phyloP scores from a whole-genome alignment of 2,329 filamentous ascomycete species.

The Calonectria pseudoreteaudii region DNA sequence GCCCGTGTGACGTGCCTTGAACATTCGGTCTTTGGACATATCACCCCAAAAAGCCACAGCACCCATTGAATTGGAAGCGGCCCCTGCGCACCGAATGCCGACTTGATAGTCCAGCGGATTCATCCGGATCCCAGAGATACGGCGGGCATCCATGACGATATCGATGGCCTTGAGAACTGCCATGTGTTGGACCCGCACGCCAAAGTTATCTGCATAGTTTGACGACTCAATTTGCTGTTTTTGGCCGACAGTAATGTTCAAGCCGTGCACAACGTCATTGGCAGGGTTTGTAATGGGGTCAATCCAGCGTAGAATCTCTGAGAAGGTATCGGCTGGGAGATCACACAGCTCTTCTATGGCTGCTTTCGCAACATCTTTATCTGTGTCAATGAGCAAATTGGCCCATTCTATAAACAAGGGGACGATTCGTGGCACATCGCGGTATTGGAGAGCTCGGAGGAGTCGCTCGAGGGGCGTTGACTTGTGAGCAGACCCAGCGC shows the following conservation, averaged over 20 bases:
- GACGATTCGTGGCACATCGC: slow-evolving; percentile 38
- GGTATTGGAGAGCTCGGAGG: slow-evolving; percentile 48
- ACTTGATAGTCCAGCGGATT: slow-evolving; percentile 56
- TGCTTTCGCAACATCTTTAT: slow-evolving; percentile 32
- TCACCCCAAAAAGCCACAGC: slow-evolving; percentile 49
- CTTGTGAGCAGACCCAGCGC: background rate
- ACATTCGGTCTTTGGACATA: slow-evolving; percentile 43
- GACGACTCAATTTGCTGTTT: slow-evolving; percentile 53
- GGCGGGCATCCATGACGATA: slow-evolving; percentile 50
- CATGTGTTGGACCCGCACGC: slow-evolving; percentile 57
- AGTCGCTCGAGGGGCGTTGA: slow-evolving; percentile 40
- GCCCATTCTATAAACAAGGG: slow-evolving; percentile 45
- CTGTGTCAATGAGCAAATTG: slow-evolving; percentile 31
- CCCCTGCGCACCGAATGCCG: slow-evolving; percentile 61
- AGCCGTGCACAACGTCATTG: slow-evolving; percentile 60
- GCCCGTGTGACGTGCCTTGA: slow-evolving; percentile 45
- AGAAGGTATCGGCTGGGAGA: slow-evolving; percentile 68
- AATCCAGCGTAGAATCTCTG: slow-evolving; percentile 71
- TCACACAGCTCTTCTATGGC: slow-evolving; percentile 47
- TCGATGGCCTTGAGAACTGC: slow-evolving; percentile 51
- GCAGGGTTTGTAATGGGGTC: slow-evolving; percentile 66
- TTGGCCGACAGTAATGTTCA: slow-evolving; percentile 54
- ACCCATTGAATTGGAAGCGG: slow-evolving; percentile 51
- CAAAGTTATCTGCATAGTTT: slow-evolving; percentile 55
- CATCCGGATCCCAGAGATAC: slow-evolving; percentile 40